Base-by-base conservation (phyloP, 1,284 basidiomycete species). In the Ustilago esculenta region DNA sequence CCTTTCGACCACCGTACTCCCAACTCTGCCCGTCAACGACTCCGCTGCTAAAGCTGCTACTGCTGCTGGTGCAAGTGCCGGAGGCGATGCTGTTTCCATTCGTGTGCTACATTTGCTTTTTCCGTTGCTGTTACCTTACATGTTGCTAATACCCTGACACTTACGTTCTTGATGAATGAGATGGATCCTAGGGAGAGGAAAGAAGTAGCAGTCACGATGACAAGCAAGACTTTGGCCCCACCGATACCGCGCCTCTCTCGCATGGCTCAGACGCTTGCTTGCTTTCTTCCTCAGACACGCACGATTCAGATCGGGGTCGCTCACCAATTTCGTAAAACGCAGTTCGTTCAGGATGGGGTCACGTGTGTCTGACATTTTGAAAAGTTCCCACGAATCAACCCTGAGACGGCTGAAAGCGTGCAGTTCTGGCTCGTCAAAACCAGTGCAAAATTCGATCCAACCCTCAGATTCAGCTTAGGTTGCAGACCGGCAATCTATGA, bases 151-250 rank as follows among this genome's bases (percentile, higher is more conserved):
- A 29, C 32, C 11, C 20, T 24, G 25, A 44, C 20, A 59, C 63
- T 59, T 66, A 65, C 61, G 54, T 58, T 65, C 61, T 65, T 65
- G 61, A 54, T 54, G 55, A 48, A 47, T 64, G 51, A 46, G 54
- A 49, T 52, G 51, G 35, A 33, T 65, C 50, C 55, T 65, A 21
- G 23, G 23, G 37, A 39, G 43, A 43, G 49, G 51, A 25, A 35
- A 21, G 32, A n/a, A 46, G 33, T 9, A 45, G 24, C 8, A 33
- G 1, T 8, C 21, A 40, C 11, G 42, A 54, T 34, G 55, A 58
- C 54, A 41, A 49, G 18, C 45, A 18, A 25, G 34, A 25, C 54
- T 42, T 37, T 29, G 34, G 21, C 34, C 35, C 15, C 12, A 34
- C n/a, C 24, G 33, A 20, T 18, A 29, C n/a, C 23, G 3, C 37